Evolutionary conservation across 495 filamentous ascomycete genomes (phyloP).

Genomic region (Sordaria brevicollis): DNA sequence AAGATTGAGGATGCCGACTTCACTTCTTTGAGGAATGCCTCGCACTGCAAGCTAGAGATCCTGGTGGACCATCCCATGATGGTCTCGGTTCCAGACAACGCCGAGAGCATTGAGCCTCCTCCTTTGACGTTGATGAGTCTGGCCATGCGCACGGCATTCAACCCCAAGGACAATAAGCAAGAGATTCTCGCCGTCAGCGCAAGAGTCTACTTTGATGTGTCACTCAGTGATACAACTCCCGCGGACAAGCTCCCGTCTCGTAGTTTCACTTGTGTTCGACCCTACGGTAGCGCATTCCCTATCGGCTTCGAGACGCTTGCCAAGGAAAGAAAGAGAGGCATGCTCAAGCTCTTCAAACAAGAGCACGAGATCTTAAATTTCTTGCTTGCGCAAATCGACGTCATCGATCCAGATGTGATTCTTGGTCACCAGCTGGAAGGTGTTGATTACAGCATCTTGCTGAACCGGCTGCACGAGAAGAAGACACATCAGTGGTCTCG

Average conservation of each 20-base stretch:
- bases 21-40: slow-evolving; percentile 74
- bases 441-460: slow-evolving; percentile 84
- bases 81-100: slow-evolving; percentile 58
- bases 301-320: slow-evolving; percentile 71
- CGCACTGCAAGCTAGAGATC: slow-evolving; percentile 94
- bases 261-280: slow-evolving; percentile 86
- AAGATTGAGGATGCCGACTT: slow-evolving; percentile 79
- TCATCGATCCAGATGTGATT: slow-evolving; percentile 84
- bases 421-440: slow-evolving; percentile 95
- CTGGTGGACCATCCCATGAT: slow-evolving; percentile 64
- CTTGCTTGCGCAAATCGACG: slow-evolving; percentile 79
- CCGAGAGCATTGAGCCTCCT: slow-evolving; percentile 68
- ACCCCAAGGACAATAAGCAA: slow-evolving; percentile 90
- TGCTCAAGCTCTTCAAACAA: slow-evolving; percentile 66
- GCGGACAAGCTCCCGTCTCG: slow-evolving; percentile 81
- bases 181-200: slow-evolving; percentile 87
- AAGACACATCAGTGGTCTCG: slow-evolving; percentile 90
- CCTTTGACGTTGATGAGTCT: slow-evolving; percentile 92
- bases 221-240: slow-evolving; percentile 75
- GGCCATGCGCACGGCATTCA: slow-evolving; percentile 76
- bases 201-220: slow-evolving; percentile 83
- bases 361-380: slow-evolving; percentile 75
- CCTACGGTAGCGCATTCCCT: slow-evolving; percentile 63
- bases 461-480: slow-evolving; percentile 79
- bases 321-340: slow-evolving; percentile 49